A percentile compares a stretch with the other conserved stretches of the same genome.
These are phyloP conservation scores for Mayamaea pseudoterrestris DNA, from an alignment of 108 stramenopile genomes.

Conservation along the genomic window DNA sequence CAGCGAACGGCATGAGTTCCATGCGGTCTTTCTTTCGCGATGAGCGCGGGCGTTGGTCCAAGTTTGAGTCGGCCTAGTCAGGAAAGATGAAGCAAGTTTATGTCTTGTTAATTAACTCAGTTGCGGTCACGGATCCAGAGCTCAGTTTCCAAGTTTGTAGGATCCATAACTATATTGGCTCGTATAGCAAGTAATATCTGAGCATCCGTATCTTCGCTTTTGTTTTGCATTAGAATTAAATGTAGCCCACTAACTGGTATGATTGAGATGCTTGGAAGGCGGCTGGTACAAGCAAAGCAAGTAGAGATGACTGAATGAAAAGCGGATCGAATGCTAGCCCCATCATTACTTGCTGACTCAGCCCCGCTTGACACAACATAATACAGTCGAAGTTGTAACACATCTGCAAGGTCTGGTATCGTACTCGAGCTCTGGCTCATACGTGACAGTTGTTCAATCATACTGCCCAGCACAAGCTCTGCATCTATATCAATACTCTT, in stretches of 20 bases:
- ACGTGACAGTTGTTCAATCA: constrained; percentile 28
- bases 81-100: too few relatives aligned
- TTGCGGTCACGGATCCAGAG: constrained; percentile 29
- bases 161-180: constrained; percentile 33
- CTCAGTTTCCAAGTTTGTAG: constrained; percentile 60
- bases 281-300: too few relatives aligned
- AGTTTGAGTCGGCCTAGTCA: too few relatives aligned
- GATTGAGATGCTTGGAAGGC: too few relatives aligned
- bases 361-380: not conserved
- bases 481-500: constrained; percentile 13
- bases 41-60: too few relatives aligned
- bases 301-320: too few relatives aligned
- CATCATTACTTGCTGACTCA: constrained; percentile 7
- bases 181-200: constrained; percentile 47
- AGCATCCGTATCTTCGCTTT: too few relatives aligned
- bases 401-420: not conserved
- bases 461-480: constrained; percentile 19
- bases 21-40: too few relatives aligned
- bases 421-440: not conserved
- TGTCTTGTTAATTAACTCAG: not conserved
- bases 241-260: too few relatives aligned
- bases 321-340: not conserved
- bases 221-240: too few relatives aligned
- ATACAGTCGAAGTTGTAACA: not conserved
- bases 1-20: too few relatives aligned